Conservation (phyloP, 2,329 filamentous ascomycete species). For the Helotiales sp. region DNA sequence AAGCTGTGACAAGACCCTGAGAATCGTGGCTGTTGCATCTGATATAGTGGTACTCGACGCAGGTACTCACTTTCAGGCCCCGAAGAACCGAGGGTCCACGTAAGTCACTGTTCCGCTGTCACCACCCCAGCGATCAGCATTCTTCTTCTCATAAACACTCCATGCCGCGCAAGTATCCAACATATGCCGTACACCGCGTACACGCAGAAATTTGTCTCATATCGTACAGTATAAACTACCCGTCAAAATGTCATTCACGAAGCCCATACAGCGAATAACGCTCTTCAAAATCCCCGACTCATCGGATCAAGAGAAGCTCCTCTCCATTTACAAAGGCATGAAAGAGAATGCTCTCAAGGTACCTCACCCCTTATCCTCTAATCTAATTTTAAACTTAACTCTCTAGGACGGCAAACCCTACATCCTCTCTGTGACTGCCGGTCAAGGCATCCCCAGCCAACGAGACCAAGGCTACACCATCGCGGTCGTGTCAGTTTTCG, state of each 20-base stretch:
- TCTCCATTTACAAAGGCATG: background rate
- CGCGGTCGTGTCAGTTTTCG: background rate
- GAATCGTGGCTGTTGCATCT: too few relatives aligned
- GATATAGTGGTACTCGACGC: too few relatives aligned
- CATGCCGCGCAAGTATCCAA: background rate
- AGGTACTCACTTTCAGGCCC: too few relatives aligned
- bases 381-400: background rate
- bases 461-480: background rate
- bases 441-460: background rate
- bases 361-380: background rate
- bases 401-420: background rate
- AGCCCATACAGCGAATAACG: background rate
- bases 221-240: too few relatives aligned
- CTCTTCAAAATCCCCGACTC: background rate
- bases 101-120: too few relatives aligned
- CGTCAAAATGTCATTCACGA: background rate
- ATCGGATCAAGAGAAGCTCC: background rate
- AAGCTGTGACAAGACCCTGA: too few relatives aligned
- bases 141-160: background rate
- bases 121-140: too few relatives aligned
- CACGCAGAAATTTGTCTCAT: too few relatives aligned
- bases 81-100: too few relatives aligned
- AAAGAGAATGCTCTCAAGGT: background rate
- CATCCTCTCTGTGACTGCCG: background rate
- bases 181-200: background rate